Percentiles rank a stretch among this genome's conserved stretches.
These are phyloP conservation scores for Dendrobium officinale DNA, from an alignment of 106 monocot genomes.

Conservation along the genomic window DNA sequence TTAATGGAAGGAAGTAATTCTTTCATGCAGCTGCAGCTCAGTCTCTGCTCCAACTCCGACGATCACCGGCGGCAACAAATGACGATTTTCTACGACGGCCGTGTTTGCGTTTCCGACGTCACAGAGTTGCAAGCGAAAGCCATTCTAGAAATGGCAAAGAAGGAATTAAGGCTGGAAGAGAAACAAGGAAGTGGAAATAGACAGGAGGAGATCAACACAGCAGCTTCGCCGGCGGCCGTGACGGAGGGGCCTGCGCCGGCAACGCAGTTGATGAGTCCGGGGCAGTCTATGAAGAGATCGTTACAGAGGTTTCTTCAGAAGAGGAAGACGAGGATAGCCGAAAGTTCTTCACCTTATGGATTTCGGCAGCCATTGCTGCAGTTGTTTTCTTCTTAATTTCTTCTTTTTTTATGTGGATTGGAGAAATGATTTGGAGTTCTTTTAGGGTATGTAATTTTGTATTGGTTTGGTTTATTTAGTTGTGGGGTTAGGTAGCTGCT, in stretches of 20 bases:
- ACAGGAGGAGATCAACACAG: no score
- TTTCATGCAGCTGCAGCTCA: not conserved
- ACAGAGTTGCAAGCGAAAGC: constrained; percentile 22
- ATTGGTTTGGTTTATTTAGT: not conserved
- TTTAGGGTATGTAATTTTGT: not conserved
- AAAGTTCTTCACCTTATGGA: not conserved
- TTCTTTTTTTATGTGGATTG: not conserved
- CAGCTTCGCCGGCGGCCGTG: not conserved
- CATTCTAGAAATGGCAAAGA: constrained; percentile 1
- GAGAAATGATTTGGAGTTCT: no score
- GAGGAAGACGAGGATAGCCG: constrained; percentile 10
- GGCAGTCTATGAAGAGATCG: constrained; percentile 13
- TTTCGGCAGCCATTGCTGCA: not conserved
- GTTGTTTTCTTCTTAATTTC: not conserved
- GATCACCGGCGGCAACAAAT: constrained; percentile 7
- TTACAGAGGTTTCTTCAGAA: constrained; percentile 20
- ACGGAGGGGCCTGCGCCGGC: no score
- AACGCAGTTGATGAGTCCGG: not conserved
- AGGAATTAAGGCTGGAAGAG: not conserved
- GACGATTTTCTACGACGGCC: constrained; percentile 20
- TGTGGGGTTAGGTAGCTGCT: not conserved
- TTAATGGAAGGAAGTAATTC: not conserved
- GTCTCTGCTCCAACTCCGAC: not conserved
- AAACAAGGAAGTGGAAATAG: no score
- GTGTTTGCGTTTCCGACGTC: constrained; percentile 15